A percentile compares a stretch with the other conserved stretches of the same genome.
phyloP scores from a whole-genome alignment of 768 basidiomycete species.

The Sarcodon aspratus region DNA sequence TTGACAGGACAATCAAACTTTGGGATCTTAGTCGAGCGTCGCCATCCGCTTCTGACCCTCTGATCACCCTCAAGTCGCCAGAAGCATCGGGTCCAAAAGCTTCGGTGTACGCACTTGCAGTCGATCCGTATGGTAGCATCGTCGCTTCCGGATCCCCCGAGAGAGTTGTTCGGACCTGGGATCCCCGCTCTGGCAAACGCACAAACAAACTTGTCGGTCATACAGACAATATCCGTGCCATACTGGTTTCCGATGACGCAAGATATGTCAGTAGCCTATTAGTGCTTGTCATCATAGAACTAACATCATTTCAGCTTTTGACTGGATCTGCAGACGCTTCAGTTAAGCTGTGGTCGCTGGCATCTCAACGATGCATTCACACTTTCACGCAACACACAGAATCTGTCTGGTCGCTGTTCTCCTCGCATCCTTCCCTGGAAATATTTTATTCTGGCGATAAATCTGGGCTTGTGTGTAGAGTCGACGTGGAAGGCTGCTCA shows the following conservation, averaged over 20 bases:
- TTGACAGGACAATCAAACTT: constrained; percentile 87
- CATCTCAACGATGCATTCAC: constrained; percentile 82
- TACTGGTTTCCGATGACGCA: constrained; percentile 83
- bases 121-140: constrained; percentile 68
- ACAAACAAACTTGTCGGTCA: constrained; percentile 87
- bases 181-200: constrained; percentile 76
- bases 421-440: constrained; percentile 75
- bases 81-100: constrained; percentile 58
- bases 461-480: constrained; percentile 78
- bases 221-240: constrained; percentile 91
- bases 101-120: constrained; percentile 68
- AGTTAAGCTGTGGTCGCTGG: constrained; percentile 90
- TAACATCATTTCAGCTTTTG: constrained; percentile 37
- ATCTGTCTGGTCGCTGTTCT: constrained; percentile 89
- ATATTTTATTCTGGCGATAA: constrained; percentile 94
- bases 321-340: constrained; percentile 85
- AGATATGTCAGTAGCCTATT: constrained; percentile 58
- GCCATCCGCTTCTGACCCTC: constrained; percentile 27
- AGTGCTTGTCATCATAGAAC: constrained; percentile 2
- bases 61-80: constrained; percentile 57
- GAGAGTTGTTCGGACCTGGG: constrained; percentile 85
- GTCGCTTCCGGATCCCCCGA: constrained; percentile 91
- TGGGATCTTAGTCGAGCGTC: constrained; percentile 68
- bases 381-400: constrained; percentile 95
- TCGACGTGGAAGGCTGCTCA: constrained; percentile 77